These are phyloP conservation scores for Fusarium protoensiforme DNA, from an alignment of 2,329 filamentous ascomycete species.

Conservation along the genomic window DNA sequence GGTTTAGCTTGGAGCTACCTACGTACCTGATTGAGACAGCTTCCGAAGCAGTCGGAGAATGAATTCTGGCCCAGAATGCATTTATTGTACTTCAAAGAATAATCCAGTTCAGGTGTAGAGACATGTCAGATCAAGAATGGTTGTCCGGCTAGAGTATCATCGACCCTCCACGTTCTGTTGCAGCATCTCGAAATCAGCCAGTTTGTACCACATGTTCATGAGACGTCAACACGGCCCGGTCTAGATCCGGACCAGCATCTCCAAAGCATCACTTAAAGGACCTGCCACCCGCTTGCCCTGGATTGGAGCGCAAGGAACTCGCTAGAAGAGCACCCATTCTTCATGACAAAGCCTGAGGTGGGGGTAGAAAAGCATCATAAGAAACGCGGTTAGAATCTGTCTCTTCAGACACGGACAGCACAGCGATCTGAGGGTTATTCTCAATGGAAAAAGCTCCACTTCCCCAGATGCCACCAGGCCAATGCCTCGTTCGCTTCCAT, in stretches of 20 bases:
- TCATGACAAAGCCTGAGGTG: conserved; percentile 21
- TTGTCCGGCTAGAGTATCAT: background rate
- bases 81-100: background rate
- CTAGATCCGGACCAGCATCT: conserved; percentile 4
- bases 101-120: background rate
- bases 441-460: conserved; percentile 8
- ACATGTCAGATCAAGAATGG: background rate
- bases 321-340: background rate
- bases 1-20: background rate
- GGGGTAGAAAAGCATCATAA: conserved; percentile 3
- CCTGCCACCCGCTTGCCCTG: background rate
- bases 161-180: background rate
- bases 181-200: background rate
- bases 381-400: background rate
- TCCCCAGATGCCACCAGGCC: conserved; percentile 17
- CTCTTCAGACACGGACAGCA: conserved; percentile 7
- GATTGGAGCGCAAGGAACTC: conserved; percentile 9
- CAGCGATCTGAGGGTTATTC: background rate
- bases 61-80: background rate
- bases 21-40: background rate
- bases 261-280: conserved; percentile 2
- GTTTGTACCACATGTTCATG: background rate
- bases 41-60: background rate
- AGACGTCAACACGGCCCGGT: conserved; percentile 14
- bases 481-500: background rate